Conservation (phyloP, 1,284 basidiomycete genomes). For the Athelia psychrophila region DNA sequence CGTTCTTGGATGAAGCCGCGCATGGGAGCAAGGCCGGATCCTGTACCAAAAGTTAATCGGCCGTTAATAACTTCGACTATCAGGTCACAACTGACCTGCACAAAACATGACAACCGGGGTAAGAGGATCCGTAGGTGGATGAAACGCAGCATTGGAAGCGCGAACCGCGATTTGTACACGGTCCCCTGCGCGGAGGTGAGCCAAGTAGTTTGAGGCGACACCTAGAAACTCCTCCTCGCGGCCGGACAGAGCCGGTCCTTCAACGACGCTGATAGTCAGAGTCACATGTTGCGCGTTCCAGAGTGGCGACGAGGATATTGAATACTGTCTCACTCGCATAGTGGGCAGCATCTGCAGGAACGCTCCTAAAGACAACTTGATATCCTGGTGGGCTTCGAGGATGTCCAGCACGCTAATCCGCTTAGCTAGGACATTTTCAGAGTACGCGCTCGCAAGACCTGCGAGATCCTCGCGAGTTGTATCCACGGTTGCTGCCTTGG, state of each 20-base stretch:
- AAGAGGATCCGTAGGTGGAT: conserved; percentile 40
- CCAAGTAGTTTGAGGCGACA: conserved; percentile 48
- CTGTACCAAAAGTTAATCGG: too few species aligned
- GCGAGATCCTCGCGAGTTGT: conserved; percentile 21
- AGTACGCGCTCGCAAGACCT: conserved; percentile 28
- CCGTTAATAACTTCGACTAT: too few species aligned
- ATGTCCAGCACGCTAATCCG: conserved; percentile 44
- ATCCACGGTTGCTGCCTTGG: conserved; percentile 14
- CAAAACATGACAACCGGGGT: conserved; percentile 48
- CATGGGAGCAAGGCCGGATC: conserved; percentile 49
- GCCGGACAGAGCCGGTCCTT: conserved; percentile 31
- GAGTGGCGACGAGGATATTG: conserved; percentile 51
- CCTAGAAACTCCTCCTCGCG: conserved; percentile 37
- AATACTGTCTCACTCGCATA: conserved; percentile 52
- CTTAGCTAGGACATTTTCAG: conserved; percentile 32
- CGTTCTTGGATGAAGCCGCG: conserved; percentile 54
- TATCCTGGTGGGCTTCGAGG: conserved; percentile 37
- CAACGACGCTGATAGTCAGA: conserved; percentile 45
- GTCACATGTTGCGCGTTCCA: conserved; percentile 41
- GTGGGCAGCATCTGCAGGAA: conserved; percentile 44
- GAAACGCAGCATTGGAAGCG: conserved; percentile 40
- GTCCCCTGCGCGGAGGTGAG: conserved; percentile 38
- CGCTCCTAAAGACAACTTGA: conserved; percentile 36
- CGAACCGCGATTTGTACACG: conserved; percentile 44
- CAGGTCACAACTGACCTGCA: conserved; percentile 29